phyloP scores from a whole-genome alignment of 192 early-diverging fungal genomes.

The Coemansia sp. region DNA sequence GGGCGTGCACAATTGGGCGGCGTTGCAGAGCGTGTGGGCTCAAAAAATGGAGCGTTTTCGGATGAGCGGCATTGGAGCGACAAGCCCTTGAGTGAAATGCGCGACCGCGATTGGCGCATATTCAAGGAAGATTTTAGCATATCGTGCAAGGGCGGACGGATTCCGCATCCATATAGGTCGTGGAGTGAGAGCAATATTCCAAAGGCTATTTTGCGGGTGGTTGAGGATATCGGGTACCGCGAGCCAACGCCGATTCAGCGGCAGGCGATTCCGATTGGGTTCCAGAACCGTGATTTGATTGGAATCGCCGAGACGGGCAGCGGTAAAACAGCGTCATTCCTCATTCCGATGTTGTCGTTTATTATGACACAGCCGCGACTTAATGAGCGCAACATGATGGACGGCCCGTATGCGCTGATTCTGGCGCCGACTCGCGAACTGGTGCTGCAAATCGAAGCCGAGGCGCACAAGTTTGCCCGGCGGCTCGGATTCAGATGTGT shows the following conservation, averaged over 20 bases:
- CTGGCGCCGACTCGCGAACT: constrained; percentile 97
- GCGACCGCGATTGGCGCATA: constrained; percentile 98
- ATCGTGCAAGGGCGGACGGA: constrained; percentile 86
- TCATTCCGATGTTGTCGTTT: constrained; percentile 93
- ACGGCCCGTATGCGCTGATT: constrained; percentile 92
- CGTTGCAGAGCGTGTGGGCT: background rate
- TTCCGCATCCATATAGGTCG: constrained; percentile 84
- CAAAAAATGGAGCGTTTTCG: constrained; percentile 46
- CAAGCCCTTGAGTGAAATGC: constrained; percentile 88
- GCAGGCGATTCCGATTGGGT: constrained; percentile 94
- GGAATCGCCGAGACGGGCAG: constrained; percentile 89
- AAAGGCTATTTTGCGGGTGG: constrained; percentile 66
- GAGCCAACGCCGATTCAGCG: constrained; percentile 97
- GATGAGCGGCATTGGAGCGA: constrained; percentile 96
- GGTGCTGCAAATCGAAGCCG: constrained; percentile 95
- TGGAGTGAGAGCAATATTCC: constrained; percentile 87
- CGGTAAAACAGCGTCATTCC: constrained; percentile 95
- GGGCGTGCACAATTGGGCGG: constrained; percentile 61
- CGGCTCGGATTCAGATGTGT: constrained; percentile 86
- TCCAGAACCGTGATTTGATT: constrained; percentile 87
- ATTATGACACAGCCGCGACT: constrained; percentile 80
- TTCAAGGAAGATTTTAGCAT: constrained; percentile 99
- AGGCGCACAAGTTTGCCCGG: constrained; percentile 85
- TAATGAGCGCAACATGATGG: constrained; percentile 71
- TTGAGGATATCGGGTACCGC: constrained; percentile 83